These are phyloP conservation scores for Haberlea rhodopensis DNA, from an alignment of 257 asterid species.

Conservation along the genomic window DNA sequence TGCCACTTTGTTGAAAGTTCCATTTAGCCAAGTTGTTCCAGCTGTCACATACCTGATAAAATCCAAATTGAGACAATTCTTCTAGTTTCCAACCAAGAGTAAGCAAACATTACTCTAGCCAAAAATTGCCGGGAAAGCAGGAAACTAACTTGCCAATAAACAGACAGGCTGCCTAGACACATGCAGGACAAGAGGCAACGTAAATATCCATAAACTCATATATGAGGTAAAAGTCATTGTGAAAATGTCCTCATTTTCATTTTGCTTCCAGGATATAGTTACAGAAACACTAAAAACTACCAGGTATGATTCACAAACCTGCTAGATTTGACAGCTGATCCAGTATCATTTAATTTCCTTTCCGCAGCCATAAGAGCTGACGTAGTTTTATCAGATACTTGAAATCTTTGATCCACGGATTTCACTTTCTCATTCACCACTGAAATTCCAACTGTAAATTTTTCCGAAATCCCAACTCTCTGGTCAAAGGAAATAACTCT, in stretches of 20 bases:
- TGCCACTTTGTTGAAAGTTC: constrained; percentile 84
- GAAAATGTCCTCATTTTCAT: not conserved
- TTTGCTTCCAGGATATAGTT: constrained; percentile 9
- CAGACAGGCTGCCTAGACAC: not conserved
- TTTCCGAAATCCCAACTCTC: constrained; percentile 81
- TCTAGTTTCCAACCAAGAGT: constrained; percentile 14
- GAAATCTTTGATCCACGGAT: constrained; percentile 89
- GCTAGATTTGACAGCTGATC: constrained; percentile 98
- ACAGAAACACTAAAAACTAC: constrained; percentile 9
- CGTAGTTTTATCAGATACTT: constrained; percentile 94
- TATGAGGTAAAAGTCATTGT: not conserved
- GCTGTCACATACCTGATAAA: constrained; percentile 81
- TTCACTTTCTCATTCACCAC: constrained; percentile 89
- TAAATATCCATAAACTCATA: not conserved
- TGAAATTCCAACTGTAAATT: constrained; percentile 79
- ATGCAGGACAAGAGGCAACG: not conserved
- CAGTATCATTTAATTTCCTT: constrained; percentile 84
- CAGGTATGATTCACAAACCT: constrained; percentile 44
- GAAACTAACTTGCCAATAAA: constrained; percentile 2
- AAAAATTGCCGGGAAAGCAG: constrained; percentile 14
- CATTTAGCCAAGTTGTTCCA: constrained; percentile 92
- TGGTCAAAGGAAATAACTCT: constrained; percentile 74
- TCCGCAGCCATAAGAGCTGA: constrained; percentile 96
- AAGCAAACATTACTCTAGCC: not conserved
- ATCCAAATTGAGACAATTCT: constrained; percentile 28